Evolutionary conservation across 1,284 basidiomycete genomes (phyloP).

Genomic region (Microbotryum violaceum): DNA sequence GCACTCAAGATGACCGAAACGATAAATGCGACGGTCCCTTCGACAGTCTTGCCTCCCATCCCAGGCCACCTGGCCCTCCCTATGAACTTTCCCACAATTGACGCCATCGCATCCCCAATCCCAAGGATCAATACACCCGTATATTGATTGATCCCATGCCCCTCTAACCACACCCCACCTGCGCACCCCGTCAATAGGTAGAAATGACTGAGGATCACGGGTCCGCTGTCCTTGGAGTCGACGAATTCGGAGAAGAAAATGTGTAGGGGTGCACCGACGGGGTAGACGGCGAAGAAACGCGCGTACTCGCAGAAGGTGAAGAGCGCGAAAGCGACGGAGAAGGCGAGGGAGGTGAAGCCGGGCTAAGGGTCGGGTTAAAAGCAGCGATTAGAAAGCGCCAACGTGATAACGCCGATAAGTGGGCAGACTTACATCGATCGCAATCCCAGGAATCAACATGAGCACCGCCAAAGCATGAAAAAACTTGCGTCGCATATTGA

Average conservation of each 20-base stretch:
- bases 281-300: constrained; percentile 96
- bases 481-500: constrained; percentile 94
- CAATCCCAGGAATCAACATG: constrained; percentile 92
- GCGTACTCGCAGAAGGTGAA: constrained; percentile 96
- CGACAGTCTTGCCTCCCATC: constrained; percentile 73
- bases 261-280: constrained; percentile 87
- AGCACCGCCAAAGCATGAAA: constrained; percentile 93
- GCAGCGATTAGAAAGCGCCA: neutral
- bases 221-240: constrained; percentile 89
- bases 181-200: constrained; percentile 94
- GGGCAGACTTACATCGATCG: constrained; percentile 66
- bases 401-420: constrained; percentile 21
- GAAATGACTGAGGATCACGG: constrained; percentile 94
- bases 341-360: constrained; percentile 88
- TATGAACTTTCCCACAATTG: constrained; percentile 76
- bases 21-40: constrained; percentile 79
- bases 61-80: constrained; percentile 77
- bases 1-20: constrained; percentile 62
- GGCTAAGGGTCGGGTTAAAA: constrained; percentile 51
- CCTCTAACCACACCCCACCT: constrained; percentile 88
- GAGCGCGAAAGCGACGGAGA: constrained; percentile 83
- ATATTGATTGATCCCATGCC: constrained; percentile 68
- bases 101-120: constrained; percentile 89
- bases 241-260: constrained; percentile 96
- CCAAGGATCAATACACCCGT: constrained; percentile 89